Evolutionary conservation across 2,329 filamentous ascomycete species (phyloP).

Genomic region (Aspergillus tanneri): DNA sequence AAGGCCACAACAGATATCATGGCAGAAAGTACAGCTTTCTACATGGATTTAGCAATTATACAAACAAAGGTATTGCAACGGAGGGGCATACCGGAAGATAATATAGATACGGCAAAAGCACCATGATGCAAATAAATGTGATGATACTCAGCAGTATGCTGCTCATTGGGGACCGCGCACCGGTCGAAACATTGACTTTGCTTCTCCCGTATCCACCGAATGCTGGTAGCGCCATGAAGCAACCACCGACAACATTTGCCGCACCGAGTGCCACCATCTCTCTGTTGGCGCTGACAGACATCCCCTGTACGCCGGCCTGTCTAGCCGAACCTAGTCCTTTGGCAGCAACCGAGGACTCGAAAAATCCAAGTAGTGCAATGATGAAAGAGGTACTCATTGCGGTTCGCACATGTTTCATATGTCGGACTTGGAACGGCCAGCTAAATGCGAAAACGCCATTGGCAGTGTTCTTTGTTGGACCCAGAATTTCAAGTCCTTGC

Average conservation of each 20-base stretch:
- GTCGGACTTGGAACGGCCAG: constrained; percentile 75
- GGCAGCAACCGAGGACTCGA: constrained; percentile 93
- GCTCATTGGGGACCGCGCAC: constrained; percentile 89
- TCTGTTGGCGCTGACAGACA: constrained; percentile 83
- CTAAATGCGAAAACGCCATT: constrained; percentile 75
- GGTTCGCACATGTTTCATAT: constrained; percentile 79
- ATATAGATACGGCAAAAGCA: constrained; percentile 87
- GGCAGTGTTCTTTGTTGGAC: constrained; percentile 70
- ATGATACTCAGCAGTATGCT: constrained; percentile 82
- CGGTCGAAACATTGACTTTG: constrained; percentile 91
- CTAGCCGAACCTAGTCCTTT: constrained; percentile 73
- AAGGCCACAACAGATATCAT: constrained; percentile 96
- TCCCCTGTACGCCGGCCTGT: constrained; percentile 68
- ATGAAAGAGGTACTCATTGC: constrained; percentile 89
- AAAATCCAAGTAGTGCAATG: constrained; percentile 94
- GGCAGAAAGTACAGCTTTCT: constrained; percentile 90
- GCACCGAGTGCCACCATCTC: constrained; percentile 89
- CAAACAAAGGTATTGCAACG: background rate
- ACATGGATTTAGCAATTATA: constrained; percentile 6
- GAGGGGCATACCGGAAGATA: constrained; percentile 78
- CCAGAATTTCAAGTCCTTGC: constrained; percentile 78
- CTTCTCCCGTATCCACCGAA: constrained; percentile 96
- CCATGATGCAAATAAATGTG: constrained; percentile 75
- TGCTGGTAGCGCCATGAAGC: constrained; percentile 87
- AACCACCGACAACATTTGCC: constrained; percentile 85